Evolutionary conservation across 169 alveolate species (phyloP).

Genomic region (Cryptosporidium sp.): DNA sequence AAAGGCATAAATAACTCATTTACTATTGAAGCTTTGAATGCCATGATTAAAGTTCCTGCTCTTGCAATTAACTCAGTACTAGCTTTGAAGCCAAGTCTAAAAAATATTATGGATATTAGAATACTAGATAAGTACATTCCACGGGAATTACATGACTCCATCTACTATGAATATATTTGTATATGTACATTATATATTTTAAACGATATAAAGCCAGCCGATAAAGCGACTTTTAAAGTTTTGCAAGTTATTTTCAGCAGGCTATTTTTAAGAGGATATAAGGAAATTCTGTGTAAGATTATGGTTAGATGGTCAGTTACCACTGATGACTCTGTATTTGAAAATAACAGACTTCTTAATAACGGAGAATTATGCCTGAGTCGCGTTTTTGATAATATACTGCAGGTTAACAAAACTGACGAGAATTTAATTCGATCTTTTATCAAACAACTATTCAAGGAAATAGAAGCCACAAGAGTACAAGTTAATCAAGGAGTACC

Average conservation of each 20-base stretch:
- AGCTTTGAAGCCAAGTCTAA: neutral
- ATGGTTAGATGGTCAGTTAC: neutral
- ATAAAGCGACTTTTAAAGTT: neutral
- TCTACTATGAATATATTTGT: slow-evolving; percentile 14
- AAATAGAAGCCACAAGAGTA: neutral
- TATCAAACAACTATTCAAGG: neutral
- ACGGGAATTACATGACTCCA: slow-evolving; percentile 29
- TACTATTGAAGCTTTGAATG: slow-evolving; percentile 1
- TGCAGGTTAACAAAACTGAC: neutral
- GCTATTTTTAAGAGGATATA: slow-evolving; percentile 37
- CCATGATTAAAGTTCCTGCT: slow-evolving; percentile 27
- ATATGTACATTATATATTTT: neutral
- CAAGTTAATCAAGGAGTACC: neutral
- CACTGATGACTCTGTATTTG: neutral
- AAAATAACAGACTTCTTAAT: neutral
- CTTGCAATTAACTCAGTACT: slow-evolving; percentile 11
- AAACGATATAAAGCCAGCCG: neutral
- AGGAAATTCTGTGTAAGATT: slow-evolving; percentile 8
- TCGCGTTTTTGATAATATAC: neutral
- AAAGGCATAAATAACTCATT: neutral
- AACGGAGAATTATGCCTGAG: neutral
- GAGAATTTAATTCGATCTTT: neutral
- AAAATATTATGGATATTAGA: neutral
- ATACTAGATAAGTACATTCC: slow-evolving; percentile 31
- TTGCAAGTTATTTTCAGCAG: slow-evolving; percentile 13